Percentiles rank a stretch among this genome's conserved stretches.
phyloP scores from a whole-genome alignment of 495 filamentous ascomycete species.

The Filosporella fistucella region DNA sequence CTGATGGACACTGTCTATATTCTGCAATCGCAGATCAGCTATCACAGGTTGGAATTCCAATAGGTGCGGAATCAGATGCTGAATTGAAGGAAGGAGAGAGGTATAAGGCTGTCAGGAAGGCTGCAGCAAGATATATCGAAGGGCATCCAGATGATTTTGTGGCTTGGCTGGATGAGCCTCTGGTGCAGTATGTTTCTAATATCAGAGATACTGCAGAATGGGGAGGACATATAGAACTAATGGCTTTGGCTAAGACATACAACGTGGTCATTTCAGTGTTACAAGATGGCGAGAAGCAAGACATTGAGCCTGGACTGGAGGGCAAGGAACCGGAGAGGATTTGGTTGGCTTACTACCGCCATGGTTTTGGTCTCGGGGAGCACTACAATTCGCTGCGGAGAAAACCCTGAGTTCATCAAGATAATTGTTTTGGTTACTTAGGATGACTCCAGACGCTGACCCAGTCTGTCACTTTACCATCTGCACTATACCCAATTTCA shows the following conservation, averaged over 20 bases:
- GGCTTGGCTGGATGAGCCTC: slow-evolving; percentile 77
- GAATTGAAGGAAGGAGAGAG: slow-evolving; percentile 21
- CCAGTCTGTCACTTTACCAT: slow-evolving; percentile 56
- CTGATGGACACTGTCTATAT: slow-evolving; percentile 97
- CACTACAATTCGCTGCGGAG: slow-evolving; percentile 89
- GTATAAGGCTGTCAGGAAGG: slow-evolving; percentile 50
- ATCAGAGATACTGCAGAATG: slow-evolving; percentile 91
- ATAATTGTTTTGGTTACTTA: slow-evolving; percentile 6
- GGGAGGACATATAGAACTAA: slow-evolving; percentile 89
- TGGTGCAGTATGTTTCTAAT: slow-evolving; percentile 68
- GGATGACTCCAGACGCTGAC: slow-evolving; percentile 46
- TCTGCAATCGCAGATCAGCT: slow-evolving; percentile 87
- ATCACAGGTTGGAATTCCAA: slow-evolving; percentile 33
- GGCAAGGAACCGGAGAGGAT: slow-evolving; percentile 43
- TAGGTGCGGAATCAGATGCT: slow-evolving; percentile 25
- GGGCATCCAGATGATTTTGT: slow-evolving; percentile 49
- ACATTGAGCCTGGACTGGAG: slow-evolving; percentile 48
- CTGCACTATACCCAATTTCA: slow-evolving; percentile 36
- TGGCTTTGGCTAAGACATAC: slow-evolving; percentile 80
- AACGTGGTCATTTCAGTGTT: slow-evolving; percentile 79
- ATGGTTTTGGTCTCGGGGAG: slow-evolving; percentile 88
- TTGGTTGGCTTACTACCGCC: slow-evolving; percentile 94
- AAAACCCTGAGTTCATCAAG: slow-evolving; percentile 16
- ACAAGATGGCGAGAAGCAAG: slow-evolving; percentile 77
- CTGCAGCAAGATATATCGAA: slow-evolving; percentile 54